Conservation (phyloP, 345 rosid species). For the Lagerstroemia speciosa region DNA sequence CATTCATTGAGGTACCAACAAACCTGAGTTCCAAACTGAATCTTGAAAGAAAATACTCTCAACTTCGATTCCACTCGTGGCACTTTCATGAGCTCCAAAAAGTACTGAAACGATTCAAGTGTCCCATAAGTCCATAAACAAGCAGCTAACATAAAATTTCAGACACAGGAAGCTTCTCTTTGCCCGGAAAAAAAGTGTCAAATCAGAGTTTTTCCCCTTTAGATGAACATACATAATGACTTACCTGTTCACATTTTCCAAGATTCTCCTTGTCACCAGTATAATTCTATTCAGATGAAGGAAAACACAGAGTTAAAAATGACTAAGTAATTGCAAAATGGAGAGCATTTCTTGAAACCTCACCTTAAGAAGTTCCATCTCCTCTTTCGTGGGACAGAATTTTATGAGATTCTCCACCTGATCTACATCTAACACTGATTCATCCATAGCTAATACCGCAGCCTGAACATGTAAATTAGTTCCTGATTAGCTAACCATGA, state of each 20-base stretch:
- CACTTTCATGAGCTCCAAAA: constrained; percentile 95
- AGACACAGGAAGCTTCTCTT: background rate
- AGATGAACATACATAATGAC: constrained; percentile 12
- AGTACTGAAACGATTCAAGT: constrained; percentile 36
- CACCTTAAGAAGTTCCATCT: constrained; percentile 98
- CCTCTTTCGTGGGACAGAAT: constrained; percentile 98
- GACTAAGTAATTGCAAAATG: background rate
- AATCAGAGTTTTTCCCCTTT: background rate
- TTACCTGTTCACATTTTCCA: constrained; percentile 98
- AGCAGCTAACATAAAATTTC: background rate
- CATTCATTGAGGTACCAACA: constrained; percentile 35
- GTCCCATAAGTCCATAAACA: background rate
- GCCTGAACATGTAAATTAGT: constrained; percentile 37
- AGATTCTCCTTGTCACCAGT: constrained; percentile 71
- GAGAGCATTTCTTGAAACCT: background rate
- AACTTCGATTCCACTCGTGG: constrained; percentile 96
- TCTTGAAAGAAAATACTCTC: constrained; percentile 94
- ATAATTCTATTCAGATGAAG: constrained; percentile 40
- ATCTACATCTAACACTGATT: constrained; percentile 78
- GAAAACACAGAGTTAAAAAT: constrained; percentile 1
- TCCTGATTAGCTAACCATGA: background rate
- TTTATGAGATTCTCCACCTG: constrained; percentile 98
- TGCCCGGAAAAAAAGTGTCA: background rate
- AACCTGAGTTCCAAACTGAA: constrained; percentile 92
- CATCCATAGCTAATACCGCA: constrained; percentile 97